Evolutionary conservation across 1,284 basidiomycete genomes (phyloP).

Genomic region (Trichosporon sp.): DNA sequence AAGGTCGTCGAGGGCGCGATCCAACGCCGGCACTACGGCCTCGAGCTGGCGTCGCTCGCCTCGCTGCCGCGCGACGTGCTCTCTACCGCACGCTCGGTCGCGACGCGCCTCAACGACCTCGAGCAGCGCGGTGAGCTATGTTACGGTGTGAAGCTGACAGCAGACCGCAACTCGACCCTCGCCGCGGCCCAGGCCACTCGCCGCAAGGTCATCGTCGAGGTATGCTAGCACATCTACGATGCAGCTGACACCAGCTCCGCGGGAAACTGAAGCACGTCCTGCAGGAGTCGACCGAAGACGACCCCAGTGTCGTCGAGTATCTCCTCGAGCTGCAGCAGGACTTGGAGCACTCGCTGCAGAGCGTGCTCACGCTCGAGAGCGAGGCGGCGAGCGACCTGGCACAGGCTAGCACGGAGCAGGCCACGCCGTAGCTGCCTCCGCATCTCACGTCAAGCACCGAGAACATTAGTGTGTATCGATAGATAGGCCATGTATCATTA

Average conservation of each 20-base stretch:
- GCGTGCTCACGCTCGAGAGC: neutral
- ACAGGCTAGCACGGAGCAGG: neutral
- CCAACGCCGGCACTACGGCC: constrained; percentile 52
- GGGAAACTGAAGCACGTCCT: constrained; percentile 15
- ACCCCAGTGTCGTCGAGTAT: constrained; percentile 1
- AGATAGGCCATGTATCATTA: neutral
- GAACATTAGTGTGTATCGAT: neutral
- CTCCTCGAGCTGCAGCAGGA: constrained; percentile 8
- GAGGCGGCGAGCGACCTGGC: neutral
- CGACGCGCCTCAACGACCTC: constrained; percentile 59
- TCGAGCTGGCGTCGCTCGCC: constrained; percentile 77
- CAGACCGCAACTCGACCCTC: constrained; percentile 18
- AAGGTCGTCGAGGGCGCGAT: constrained; percentile 52
- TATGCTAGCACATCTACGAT: neutral
- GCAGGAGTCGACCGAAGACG: constrained; percentile 9
- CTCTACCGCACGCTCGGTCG: constrained; percentile 59
- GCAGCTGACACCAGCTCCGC: constrained; percentile 11
- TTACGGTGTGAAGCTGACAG: neutral
- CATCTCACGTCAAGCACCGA: neutral
- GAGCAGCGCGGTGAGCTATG: constrained; percentile 54
- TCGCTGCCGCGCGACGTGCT: constrained; percentile 70
- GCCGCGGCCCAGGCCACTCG: constrained; percentile 12
- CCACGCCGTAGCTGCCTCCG: neutral
- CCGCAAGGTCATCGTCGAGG: constrained; percentile 22
- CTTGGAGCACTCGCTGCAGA: constrained; percentile 4